Evolutionary conservation across 441 rosid species (phyloP).

Genomic region (Isatis lusitanica): DNA sequence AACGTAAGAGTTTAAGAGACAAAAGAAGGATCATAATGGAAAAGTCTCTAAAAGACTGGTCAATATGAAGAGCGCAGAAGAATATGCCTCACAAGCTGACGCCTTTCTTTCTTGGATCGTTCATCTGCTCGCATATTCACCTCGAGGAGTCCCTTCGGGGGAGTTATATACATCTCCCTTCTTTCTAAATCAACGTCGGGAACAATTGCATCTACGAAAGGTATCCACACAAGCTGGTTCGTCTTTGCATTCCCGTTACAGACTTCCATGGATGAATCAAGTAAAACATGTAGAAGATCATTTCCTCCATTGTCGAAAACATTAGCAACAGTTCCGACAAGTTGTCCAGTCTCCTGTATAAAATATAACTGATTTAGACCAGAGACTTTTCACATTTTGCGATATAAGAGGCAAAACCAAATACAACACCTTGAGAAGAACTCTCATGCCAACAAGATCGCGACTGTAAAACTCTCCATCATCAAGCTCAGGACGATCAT

Average conservation of each 20-base stretch:
- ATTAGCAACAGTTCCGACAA: slow-evolving; percentile 78
- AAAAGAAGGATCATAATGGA: neutral
- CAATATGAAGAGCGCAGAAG: slow-evolving; percentile 38
- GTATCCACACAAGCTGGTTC: slow-evolving; percentile 73
- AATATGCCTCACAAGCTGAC: slow-evolving; percentile 85
- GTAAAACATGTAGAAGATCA: slow-evolving; percentile 81
- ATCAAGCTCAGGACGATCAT: slow-evolving; percentile 79
- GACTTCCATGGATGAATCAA: slow-evolving; percentile 42
- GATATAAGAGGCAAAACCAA: neutral
- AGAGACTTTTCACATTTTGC: neutral
- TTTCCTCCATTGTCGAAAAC: slow-evolving; percentile 73
- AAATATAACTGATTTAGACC: slow-evolving; percentile 5
- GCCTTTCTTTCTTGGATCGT: slow-evolving; percentile 90
- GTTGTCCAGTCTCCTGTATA: slow-evolving; percentile 69
- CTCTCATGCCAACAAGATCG: slow-evolving; percentile 89
- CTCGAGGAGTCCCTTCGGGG: slow-evolving; percentile 91
- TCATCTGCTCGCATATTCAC: slow-evolving; percentile 66
- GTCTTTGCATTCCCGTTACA: slow-evolving; percentile 44
- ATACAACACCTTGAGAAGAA: slow-evolving; percentile 64
- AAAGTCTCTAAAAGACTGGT: slow-evolving; percentile 18
- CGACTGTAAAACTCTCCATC: slow-evolving; percentile 79
- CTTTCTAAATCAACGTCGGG: slow-evolving; percentile 77
- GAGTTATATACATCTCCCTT: slow-evolving; percentile 76
- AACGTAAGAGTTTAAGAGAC: neutral
- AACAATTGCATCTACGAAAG: slow-evolving; percentile 85